Conservation (phyloP, 768 basidiomycete genomes). For the Trametopsis cervina region DNA sequence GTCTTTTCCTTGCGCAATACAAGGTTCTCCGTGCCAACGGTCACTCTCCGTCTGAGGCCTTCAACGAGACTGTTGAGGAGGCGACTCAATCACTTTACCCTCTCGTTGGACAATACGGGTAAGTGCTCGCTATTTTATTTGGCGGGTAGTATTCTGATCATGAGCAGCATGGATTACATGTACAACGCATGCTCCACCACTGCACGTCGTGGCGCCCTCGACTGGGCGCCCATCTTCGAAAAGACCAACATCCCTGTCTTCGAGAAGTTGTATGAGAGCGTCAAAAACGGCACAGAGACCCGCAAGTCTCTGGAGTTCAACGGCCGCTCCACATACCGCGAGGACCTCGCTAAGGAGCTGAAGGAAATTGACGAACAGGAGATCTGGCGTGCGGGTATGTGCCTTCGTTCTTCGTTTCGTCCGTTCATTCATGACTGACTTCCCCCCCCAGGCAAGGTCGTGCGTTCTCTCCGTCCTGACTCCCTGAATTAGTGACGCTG, state of each 20-base stretch:
- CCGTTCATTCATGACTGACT: not conserved
- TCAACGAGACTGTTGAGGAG: constrained; percentile 99
- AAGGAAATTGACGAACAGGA: constrained; percentile 96
- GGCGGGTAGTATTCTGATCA: not conserved
- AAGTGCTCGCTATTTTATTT: constrained; percentile 19
- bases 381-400: constrained; percentile 91
- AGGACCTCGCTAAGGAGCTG: constrained; percentile 88
- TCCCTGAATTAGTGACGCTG: constrained; percentile 44
- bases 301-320: constrained; percentile 97
- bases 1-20: constrained; percentile 98
- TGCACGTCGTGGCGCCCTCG: constrained; percentile 95
- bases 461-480: constrained; percentile 83
- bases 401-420: not conserved
- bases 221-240: constrained; percentile 98
- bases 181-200: constrained; percentile 99
- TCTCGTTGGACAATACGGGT: constrained; percentile 92
- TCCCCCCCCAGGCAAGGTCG: constrained; percentile 61
- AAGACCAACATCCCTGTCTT: constrained; percentile 93
- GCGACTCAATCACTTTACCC: constrained; percentile 99
- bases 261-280: constrained; percentile 91
- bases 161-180: constrained; percentile 94
- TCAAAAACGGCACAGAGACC: constrained; percentile 93
- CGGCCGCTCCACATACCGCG: constrained; percentile 83
- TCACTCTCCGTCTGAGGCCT: constrained; percentile 95
- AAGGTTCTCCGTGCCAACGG: constrained; percentile 94